phyloP scores from a whole-genome alignment of 257 asterid species.

The Thymus quinquecostatus region DNA sequence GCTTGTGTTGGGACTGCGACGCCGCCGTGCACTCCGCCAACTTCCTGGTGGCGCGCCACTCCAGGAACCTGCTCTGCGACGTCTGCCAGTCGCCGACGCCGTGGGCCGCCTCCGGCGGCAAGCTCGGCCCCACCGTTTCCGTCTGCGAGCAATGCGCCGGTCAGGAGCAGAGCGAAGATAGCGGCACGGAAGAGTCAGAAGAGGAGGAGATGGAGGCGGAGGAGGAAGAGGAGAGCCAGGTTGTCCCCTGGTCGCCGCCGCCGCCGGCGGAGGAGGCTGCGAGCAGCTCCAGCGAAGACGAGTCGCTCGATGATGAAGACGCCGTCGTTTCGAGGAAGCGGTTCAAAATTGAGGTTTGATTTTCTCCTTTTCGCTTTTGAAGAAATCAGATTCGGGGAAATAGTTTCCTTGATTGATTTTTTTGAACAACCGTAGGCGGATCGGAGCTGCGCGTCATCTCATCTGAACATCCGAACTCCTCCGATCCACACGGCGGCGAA shows the following conservation, averaged over 20 bases:
- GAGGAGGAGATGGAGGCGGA: constrained; percentile 22
- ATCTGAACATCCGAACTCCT: constrained; percentile 2
- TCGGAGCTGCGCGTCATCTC: constrained; percentile 26
- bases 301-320: constrained; percentile 23
- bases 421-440: constrained; percentile 36
- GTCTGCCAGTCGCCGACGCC: constrained; percentile 64
- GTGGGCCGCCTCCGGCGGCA: constrained; percentile 72
- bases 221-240: constrained; percentile 61
- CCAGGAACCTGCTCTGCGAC: constrained; percentile 69
- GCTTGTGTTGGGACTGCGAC: constrained; percentile 82
- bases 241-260: constrained; percentile 62
- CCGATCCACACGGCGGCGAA: constrained; percentile 8
- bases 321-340: constrained; percentile 42
- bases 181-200: constrained; percentile 32
- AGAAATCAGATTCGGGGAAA: constrained; percentile 2
- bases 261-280: constrained; percentile 34
- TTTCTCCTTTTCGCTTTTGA: neutral
- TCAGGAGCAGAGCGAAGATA: constrained; percentile 11
- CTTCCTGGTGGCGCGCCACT: constrained; percentile 77
- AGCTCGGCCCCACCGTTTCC: constrained; percentile 53
- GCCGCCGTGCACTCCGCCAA: constrained; percentile 81
- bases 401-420: neutral
- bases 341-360: constrained; percentile 38
- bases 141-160: constrained; percentile 51
- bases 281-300: constrained; percentile 46